These are phyloP conservation scores for Sicyos edulis DNA, from an alignment of 306 rosid species.

Conservation along the genomic window DNA sequence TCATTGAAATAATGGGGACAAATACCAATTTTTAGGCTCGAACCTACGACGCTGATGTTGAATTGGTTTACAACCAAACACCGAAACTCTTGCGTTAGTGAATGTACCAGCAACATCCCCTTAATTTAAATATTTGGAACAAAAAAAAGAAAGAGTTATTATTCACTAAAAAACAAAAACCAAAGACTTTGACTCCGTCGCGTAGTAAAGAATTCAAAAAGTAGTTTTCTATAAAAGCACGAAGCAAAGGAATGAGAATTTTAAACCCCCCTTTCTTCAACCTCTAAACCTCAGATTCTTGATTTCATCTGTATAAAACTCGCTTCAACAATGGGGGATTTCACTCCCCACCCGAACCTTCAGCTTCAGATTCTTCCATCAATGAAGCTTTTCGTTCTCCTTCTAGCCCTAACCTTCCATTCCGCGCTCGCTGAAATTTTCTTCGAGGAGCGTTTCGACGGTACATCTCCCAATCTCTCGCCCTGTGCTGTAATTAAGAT, in stretches of 20 bases:
- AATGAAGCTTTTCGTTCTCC: not conserved
- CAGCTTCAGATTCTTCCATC: not conserved
- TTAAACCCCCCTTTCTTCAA: not conserved
- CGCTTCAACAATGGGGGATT: conserved; percentile 2
- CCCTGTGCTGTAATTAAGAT: not conserved
- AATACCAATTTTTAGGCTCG: no score
- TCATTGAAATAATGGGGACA: no score
- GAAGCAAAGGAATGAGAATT: not conserved
- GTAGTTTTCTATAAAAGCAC: no score
- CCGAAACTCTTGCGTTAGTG: no score
- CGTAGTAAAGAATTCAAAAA: no score
- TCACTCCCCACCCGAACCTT: not conserved
- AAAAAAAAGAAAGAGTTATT: no score
- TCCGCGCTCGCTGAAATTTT: conserved; percentile 52
- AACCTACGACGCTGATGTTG: no score
- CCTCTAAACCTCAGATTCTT: not conserved
- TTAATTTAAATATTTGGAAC: no score
- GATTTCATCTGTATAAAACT: not conserved
- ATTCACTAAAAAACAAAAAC: no score
- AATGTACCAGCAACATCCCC: no score
- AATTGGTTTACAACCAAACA: no score
- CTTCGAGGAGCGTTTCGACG: conserved; percentile 83
- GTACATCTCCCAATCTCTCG: conserved; percentile 24
- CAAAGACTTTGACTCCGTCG: no score
- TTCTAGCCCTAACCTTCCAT: conserved; percentile 21